Base-by-base conservation (phyloP, 169 alveolate genomes). In the Plasmodium chabaudi region DNA sequence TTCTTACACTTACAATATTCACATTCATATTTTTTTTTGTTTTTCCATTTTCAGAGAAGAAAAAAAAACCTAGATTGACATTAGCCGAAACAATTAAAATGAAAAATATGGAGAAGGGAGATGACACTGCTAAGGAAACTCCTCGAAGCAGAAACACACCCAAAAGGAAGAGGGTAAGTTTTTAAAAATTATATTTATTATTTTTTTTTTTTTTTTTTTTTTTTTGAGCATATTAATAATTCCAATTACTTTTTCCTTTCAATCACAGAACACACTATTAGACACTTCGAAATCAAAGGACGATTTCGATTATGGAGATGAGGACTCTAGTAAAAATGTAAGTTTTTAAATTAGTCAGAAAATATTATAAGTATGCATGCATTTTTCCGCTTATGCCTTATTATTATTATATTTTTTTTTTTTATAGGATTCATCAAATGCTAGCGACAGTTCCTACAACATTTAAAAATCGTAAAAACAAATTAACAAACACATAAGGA, bases 381-480 rank as follows among this genome's bases (percentile, higher is more conserved):
- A n/a, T n/a, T n/a, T n/a, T n/a, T n/a, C n/a, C n/a, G n/a, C n/a
- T n/a, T n/a, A n/a, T n/a, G n/a, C n/a, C n/a, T n/a, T n/a, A n/a
- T 34, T 67, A 56, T 72, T 57, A 7, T 57, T 57, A 27, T 72
- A 25, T 55, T 19, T 57, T 27, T 39, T 73, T 39, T 60, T 9
- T 65, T 63, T 53, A 82, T 9, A 34, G 17, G 84, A 42, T 44
- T 79, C 90, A 15, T 64, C 70, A 4, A 74, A 64, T 61, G 90
- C 65, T 47, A 79, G 90, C 56, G 90, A 79, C 23, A 79, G 90
- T 34, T 79, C 90, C 13, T 79, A 65, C 55, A 56, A 79, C 55
- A 79, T 79, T 10, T 79, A 79, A 53, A 27, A 61, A 6, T 34
- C 42, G 42, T 34, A 34, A 34, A 34, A 34, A 34, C 42, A 34